These are phyloP conservation scores for Nymphaea colorata DNA, from an alignment of 164 flowering plant species.

Conservation along the genomic window DNA sequence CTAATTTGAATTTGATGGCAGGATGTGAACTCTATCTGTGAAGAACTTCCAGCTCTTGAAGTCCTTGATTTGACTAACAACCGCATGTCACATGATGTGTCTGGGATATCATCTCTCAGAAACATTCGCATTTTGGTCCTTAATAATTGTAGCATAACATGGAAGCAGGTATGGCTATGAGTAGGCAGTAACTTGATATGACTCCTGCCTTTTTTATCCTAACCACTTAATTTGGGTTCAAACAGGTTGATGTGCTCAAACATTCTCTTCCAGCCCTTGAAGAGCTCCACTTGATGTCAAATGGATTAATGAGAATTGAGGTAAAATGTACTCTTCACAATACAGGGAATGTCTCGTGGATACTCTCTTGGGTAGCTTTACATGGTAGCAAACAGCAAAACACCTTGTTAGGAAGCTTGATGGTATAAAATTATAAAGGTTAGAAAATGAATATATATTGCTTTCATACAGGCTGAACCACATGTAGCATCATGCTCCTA, in stretches of 20 bases:
- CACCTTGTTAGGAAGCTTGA: no score
- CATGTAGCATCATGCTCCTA: no score
- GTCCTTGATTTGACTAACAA: constrained; percentile 62
- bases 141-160: constrained; percentile 56
- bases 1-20: constrained; percentile 16
- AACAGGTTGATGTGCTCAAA: constrained; percentile 69
- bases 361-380: no score
- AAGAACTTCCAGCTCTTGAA: constrained; percentile 49
- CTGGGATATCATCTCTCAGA: constrained; percentile 32
- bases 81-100: constrained; percentile 29
- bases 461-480: no score
- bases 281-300: constrained; percentile 88
- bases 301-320: constrained; percentile 37
- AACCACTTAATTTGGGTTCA: constrained; percentile 6
- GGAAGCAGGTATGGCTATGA: constrained; percentile 51
- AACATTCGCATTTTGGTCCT: constrained; percentile 58
- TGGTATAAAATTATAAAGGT: no score
- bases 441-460: no score
- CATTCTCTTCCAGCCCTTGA: constrained; percentile 49
- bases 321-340: neutral
- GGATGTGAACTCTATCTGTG: constrained; percentile 65
- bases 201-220: neutral
- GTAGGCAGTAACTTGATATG: constrained; percentile 1
- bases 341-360: no score
- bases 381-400: no score